Conservation (phyloP, 768 basidiomycete species). For the Clavulina sp. region DNA sequence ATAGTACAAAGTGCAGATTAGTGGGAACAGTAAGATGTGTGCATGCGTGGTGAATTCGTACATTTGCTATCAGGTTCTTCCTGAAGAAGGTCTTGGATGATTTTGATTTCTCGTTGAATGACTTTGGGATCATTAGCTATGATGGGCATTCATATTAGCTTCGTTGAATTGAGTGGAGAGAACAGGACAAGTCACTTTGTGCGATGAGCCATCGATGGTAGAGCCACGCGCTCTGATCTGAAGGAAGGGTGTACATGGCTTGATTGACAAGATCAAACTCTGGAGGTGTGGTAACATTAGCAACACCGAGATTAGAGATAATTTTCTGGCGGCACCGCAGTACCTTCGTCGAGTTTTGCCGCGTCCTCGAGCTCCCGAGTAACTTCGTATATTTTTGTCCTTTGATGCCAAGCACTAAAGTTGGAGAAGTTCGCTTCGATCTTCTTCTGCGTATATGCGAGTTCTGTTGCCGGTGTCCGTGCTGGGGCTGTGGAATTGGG, state of each 20-base stretch:
- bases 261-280: constrained; percentile 87
- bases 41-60: constrained; percentile 19
- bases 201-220: constrained; percentile 97
- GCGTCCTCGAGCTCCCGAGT: background rate
- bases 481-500: constrained; percentile 13
- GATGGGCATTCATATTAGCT: background rate
- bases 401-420: constrained; percentile 98
- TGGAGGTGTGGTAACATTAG: constrained; percentile 18
- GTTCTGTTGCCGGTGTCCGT: constrained; percentile 38
- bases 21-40: background rate
- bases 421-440: constrained; percentile 92
- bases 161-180: background rate
- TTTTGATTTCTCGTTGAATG: constrained; percentile 54
- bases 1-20: background rate
- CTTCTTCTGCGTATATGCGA: constrained; percentile 75
- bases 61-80: constrained; percentile 92
- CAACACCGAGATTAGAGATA: background rate
- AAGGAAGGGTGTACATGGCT: constrained; percentile 91
- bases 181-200: constrained; percentile 29
- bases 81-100: constrained; percentile 67
- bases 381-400: constrained; percentile 55
- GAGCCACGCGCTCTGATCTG: constrained; percentile 94
- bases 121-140: constrained; percentile 41
- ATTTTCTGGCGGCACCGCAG: background rate
- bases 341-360: background rate